These are phyloP conservation scores for Sutorius eximius DNA, from an alignment of 1,284 basidiomycete genomes.

Conservation along the genomic window DNA sequence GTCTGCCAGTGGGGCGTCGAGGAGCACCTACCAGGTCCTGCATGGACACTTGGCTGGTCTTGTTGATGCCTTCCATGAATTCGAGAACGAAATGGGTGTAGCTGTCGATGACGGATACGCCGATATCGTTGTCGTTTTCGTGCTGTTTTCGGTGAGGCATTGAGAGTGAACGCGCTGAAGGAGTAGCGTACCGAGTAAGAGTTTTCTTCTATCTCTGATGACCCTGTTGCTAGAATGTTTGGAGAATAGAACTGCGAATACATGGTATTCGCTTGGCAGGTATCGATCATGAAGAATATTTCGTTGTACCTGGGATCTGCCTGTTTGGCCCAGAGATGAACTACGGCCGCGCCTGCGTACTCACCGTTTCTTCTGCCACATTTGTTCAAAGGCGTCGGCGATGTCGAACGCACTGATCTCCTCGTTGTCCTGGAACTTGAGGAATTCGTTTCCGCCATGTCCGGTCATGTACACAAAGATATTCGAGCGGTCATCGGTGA, in stretches of 20 bases:
- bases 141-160: slow-evolving; percentile 54
- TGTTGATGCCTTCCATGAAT: slow-evolving; percentile 91
- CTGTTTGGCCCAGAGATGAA: neutral
- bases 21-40: slow-evolving; percentile 72
- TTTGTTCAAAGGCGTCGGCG: slow-evolving; percentile 96
- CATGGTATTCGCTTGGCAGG: slow-evolving; percentile 97
- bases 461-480: slow-evolving; percentile 98
- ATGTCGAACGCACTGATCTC: slow-evolving; percentile 96
- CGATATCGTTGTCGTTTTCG: slow-evolving; percentile 90
- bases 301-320: slow-evolving; percentile 81
- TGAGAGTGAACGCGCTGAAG: neutral
- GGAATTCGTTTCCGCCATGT: slow-evolving; percentile 96
- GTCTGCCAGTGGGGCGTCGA: neutral
- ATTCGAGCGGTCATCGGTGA: slow-evolving; percentile 91
- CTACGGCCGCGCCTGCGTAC: slow-evolving; percentile 13
- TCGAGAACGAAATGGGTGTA: slow-evolving; percentile 93
- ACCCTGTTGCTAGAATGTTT: slow-evolving; percentile 93
- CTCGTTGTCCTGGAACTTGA: slow-evolving; percentile 99
- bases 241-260: slow-evolving; percentile 95
- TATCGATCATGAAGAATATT: slow-evolving; percentile 98
- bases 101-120: slow-evolving; percentile 93
- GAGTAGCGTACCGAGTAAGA: slow-evolving; percentile 80
- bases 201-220: slow-evolving; percentile 84
- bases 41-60: slow-evolving; percentile 81
- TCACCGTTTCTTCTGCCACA: slow-evolving; percentile 94